Evolutionary conservation across 768 basidiomycete species (phyloP), one percentile per base, ranked within the genome.

Genomic region (Rhodotorula taiwanensis): DNA sequence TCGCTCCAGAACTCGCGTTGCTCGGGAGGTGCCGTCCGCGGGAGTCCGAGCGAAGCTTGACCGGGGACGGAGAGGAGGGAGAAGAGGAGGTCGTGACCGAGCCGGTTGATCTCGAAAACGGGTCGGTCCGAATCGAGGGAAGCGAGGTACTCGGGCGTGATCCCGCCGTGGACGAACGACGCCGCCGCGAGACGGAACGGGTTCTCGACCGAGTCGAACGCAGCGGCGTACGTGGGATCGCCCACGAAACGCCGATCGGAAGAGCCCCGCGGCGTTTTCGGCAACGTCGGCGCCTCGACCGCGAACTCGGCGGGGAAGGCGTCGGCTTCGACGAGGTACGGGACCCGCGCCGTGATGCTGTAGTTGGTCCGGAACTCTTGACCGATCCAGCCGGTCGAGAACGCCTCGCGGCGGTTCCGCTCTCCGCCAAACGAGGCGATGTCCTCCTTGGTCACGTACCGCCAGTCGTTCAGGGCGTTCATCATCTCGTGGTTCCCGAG

Each of bases 401-500:
- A 41, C 4, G 70, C 70, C 47, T 59, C 53, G 18, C 70, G 47
- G 9, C 70, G 60, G 31, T 51, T 62, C 4, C 45, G 36, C 49
- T 66, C 60, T 45, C 68, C 66, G 49, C 65, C 58, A 41, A 66
- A 65, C 3, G 56, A 52, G 33, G 49, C 57, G 20, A 66, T 60
- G 28, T 68, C 60, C 27, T 44, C 56, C 48, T 66, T 41, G 25
- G 57, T 66, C 28, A 71, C 62, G 36, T 65, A 66, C 15, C 65
- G 45, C 67, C 66, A 72, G 56, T 62, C 70, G 2, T 63, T 4
- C 52, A 89, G 85, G 20, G 82, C 84, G 69, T 93, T 93, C 90
- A 97, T 95, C 80, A 86, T 85, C 75, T 98, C 95, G 70, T 99
- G 95, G 75, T 99, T 99, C 30, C 95, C 95, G 39, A 97, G 78